Base-by-base conservation (phyloP, 192 early-diverging fungal species). In the Coemansia sp. region DNA sequence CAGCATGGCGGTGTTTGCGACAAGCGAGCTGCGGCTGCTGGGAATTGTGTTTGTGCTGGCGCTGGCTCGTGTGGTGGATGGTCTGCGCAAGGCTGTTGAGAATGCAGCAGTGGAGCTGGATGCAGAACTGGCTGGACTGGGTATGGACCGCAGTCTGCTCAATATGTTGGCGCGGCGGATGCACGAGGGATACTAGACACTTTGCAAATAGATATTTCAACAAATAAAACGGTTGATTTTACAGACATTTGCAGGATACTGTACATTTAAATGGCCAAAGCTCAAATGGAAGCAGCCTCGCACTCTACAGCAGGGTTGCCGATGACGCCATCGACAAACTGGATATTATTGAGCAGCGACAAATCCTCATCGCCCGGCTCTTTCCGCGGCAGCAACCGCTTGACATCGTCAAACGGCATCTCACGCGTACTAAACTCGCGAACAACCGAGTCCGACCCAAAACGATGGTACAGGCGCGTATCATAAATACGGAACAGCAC, bases 401-500 rank as follows among this genome's bases (percentile, higher is more conserved):
- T 55, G 56, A 88, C 81, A 15, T 84, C 82, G 9, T 81, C 67
- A 55, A 89, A 93, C 19, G 79, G 73, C n/a, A 60, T 70, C 70
- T 94, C 91, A 52, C 86, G 76, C 5, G 82, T 79, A 24, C 86
- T 84, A 59, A 86, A 90, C 84, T 96, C 93, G 23, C 90, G 80
- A 39, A 89, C 37, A 9, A 96, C 21, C 49, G 67, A 57, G 2
- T 75, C 35, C 37, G 84, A 82, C 3, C 87, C 91, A 75, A 97
- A 97, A 51, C 86, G 86, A 76, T 97, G 93, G 77, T 94, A 94
- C 11, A 95, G 32, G 17, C 97, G 80, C 0, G 95, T 94, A 58
- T 99, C 97, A 60, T 88, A 88, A n/a, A 94, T 83, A 17, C 93
- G 83, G 67, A 96, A 94, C 45, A 95, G 70, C 6, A 99, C 97